Evolutionary conservation across 345 rosid genomes (phyloP).

Genomic region (Gossypium australe): DNA sequence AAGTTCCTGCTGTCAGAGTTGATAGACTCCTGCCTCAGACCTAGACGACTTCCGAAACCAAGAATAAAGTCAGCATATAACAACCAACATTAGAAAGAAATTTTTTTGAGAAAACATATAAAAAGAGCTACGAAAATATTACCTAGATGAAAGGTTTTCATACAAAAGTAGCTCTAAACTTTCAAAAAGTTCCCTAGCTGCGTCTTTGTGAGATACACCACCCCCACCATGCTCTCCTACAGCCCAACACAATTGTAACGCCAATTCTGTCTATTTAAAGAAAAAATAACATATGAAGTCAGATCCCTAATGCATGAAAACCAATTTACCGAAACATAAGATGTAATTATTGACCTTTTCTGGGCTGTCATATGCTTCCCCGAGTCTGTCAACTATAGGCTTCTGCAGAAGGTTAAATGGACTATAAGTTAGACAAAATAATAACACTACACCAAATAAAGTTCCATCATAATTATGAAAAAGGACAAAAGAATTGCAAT

Average conservation of each 20-base stretch:
- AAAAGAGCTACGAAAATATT: conserved; percentile 4
- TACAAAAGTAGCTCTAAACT: conserved; percentile 84
- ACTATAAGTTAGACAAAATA: neutral
- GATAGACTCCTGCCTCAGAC: conserved; percentile 63
- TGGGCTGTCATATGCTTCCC: conserved; percentile 88
- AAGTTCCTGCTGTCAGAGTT: conserved; percentile 25
- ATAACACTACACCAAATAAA: neutral
- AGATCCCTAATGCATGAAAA: neutral
- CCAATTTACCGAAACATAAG: neutral
- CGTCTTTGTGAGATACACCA: conserved; percentile 76
- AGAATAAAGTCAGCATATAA: conserved; percentile 6
- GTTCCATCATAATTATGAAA: neutral
- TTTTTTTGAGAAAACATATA: neutral
- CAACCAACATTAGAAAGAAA: conserved; percentile 3
- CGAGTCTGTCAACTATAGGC: conserved; percentile 86
- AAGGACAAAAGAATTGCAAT: neutral
- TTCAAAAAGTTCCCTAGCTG: conserved; percentile 95
- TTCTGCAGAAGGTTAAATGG: conserved; percentile 43
- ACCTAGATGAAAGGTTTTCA: conserved; percentile 90
- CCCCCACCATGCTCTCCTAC: conserved; percentile 97
- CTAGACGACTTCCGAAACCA: conserved; percentile 55
- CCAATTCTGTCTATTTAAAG: conserved; percentile 63
- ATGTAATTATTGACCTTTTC: conserved; percentile 58
- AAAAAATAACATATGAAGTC: neutral
- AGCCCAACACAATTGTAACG: conserved; percentile 94